Conservation (phyloP, 495 filamentous ascomycete species). For the Aspergillus nanangensis region DNA sequence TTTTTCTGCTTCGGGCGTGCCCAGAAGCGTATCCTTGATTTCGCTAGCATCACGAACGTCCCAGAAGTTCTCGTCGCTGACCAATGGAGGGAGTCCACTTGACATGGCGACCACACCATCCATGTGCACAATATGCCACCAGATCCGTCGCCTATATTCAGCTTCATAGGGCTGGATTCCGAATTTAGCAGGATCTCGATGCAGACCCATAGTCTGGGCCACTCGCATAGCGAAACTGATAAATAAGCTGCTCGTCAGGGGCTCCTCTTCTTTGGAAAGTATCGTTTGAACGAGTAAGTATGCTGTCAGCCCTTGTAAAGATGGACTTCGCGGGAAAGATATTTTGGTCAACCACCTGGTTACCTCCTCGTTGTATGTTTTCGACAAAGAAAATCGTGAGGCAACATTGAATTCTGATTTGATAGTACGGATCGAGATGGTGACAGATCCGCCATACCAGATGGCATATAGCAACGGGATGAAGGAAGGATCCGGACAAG, state of each 20-base stretch:
- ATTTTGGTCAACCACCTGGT: conserved; percentile 40
- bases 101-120: conserved; percentile 52
- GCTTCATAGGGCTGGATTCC: conserved; percentile 61
- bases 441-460: conserved; percentile 46
- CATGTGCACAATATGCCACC: conserved; percentile 71
- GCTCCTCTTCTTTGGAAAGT: conserved; percentile 43
- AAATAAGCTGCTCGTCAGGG: conserved; percentile 43
- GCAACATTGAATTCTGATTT: conserved; percentile 38
- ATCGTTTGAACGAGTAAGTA: conserved; percentile 46
- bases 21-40: conserved; percentile 41
- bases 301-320: conserved; percentile 38
- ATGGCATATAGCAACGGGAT: conserved; percentile 44
- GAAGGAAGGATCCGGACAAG: conserved; percentile 38
- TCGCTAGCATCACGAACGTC: conserved; percentile 43
- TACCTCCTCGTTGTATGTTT: conserved; percentile 36
- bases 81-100: conserved; percentile 39
- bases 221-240: conserved; percentile 57
- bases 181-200: conserved; percentile 64
- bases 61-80: conserved; percentile 44
- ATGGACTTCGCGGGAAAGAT: conserved; percentile 43
- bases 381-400: conserved; percentile 33
- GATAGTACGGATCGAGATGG: conserved; percentile 39
- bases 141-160: conserved; percentile 64
- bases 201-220: conserved; percentile 70
- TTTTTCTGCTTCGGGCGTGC: conserved; percentile 32